Base-by-base conservation (phyloP, 805 yeast genomes). In the Komagataella populi region DNA sequence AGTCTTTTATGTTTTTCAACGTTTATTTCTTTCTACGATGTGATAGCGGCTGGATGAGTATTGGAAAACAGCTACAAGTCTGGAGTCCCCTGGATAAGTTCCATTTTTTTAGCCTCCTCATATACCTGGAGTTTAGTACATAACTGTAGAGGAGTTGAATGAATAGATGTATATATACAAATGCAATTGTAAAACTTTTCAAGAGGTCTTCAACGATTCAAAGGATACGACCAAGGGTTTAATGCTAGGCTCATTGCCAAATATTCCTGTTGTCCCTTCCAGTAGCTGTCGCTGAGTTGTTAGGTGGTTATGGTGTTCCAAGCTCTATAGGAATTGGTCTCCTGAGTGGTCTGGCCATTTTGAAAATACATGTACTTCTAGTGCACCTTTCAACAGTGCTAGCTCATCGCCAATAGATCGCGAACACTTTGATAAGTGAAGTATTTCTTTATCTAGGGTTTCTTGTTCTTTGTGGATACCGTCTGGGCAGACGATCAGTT, bases 281-380 rank as follows among this genome's bases (percentile, higher is more conserved):
- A 48, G 77, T 83, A 8, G 68, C 80, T 52, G 68, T 60, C 44
- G 79, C 83, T 57, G 96, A 89, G 65, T 59, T 81, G 49, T 63
- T 84, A 46, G 96, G 96, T 49, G 75, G 85, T 50, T 68, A 71
- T 48, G 96, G 96, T 55, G 77, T 79, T 59, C 82, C 84, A 54
- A 78, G 80, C 23, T 80, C 84, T 53, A 70, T 80, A 50, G 68
- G 79, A 22, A 72, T 83, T 52, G 93, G 93, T 54, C 74, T 86
- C 23, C 69, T 81, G 53, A 70, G 84, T 52, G 83, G 85, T 36
- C 79, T 87, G 65, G 74, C 83, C 47, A 72, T 87, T 55, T 74
- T 88, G 65, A 97, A 90, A 70, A 76, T 20, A 20, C 20, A 20
- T 20, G 20, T 20, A 20, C 2, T 20, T 20, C 2, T 20, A 20